Conservation (phyloP, 2,329 filamentous ascomycete species). For the Aspergillus sp. region DNA sequence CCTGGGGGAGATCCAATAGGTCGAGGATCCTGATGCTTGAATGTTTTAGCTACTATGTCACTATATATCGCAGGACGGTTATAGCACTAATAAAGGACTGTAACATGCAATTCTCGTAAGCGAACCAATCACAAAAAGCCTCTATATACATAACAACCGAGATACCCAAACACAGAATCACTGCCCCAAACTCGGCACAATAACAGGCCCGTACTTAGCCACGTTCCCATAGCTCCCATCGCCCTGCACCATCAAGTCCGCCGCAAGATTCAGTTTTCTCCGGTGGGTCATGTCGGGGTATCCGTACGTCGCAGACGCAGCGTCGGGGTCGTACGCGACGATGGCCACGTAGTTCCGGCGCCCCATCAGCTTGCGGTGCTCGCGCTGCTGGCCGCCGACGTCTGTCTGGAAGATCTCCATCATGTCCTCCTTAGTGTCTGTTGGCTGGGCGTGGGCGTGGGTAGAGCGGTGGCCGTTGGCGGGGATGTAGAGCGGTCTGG, state of each 20-base stretch:
- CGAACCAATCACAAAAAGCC: no score
- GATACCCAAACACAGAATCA: no score
- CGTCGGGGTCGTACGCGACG: constrained; percentile 87
- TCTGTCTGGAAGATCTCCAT: constrained; percentile 99
- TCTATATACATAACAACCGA: no score
- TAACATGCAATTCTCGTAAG: no score
- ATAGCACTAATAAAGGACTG: no score
- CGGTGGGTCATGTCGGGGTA: constrained; percentile 19
- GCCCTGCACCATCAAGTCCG: constrained; percentile 94
- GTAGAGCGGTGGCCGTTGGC: constrained; percentile 67
- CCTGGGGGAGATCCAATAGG: constrained; percentile 52
- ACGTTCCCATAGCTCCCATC: constrained; percentile 71
- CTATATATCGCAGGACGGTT: no score
- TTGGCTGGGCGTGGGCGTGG: constrained; percentile 57
- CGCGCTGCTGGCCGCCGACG: constrained; percentile 69
- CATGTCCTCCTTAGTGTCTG: constrained; percentile 98
- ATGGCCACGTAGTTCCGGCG: constrained; percentile 86
- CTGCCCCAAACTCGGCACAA: constrained; percentile 84
- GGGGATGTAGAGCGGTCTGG: constrained; percentile 84
- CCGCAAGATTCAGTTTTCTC: constrained; percentile 68
- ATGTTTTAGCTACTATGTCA: no score
- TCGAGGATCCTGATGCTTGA: constrained; percentile 1
- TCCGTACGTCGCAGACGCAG: constrained; percentile 44
- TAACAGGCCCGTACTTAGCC: constrained; percentile 94
- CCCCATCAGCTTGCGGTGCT: constrained; percentile 87